Percentiles rank a stretch among this genome's conserved stretches.
phyloP scores from a whole-genome alignment of 1,139 yeast genomes.

The Scheffersomyces insectosa region DNA sequence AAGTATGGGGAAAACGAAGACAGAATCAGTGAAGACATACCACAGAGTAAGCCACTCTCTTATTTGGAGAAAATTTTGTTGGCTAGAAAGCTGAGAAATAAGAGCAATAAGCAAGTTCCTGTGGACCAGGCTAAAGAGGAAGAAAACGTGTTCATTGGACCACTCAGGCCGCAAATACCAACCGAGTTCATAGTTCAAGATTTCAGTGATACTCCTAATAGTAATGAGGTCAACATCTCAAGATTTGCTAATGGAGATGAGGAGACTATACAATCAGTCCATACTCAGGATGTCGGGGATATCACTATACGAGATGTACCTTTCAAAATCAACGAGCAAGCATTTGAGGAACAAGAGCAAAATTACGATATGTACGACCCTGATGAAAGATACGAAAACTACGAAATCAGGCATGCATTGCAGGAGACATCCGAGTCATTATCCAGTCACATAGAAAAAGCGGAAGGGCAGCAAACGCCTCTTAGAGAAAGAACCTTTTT shows the following conservation, averaged over 20 bases:
- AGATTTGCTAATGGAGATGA: too few relatives aligned
- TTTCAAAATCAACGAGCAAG: neutral
- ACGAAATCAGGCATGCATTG: neutral
- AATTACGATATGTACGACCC: neutral
- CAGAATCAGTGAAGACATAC: neutral
- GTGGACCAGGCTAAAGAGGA: neutral
- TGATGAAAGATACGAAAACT: slow-evolving; percentile 1
- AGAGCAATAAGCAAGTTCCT: neutral
- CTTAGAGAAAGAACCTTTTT: neutral
- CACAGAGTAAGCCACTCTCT: slow-evolving; percentile 13
- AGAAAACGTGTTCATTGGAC: too few relatives aligned
- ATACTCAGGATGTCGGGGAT: neutral
- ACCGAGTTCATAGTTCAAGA: neutral
- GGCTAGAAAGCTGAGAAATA: slow-evolving; percentile 10
- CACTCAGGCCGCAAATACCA: neutral
- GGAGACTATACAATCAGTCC: too few relatives aligned
- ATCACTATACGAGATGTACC: neutral
- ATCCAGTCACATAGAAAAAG: neutral
- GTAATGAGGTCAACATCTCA: neutral
- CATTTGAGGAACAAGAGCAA: neutral
- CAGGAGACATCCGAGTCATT: neutral
- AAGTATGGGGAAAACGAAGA: neutral
- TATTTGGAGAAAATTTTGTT: slow-evolving; percentile 33
- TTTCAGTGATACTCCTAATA: neutral
- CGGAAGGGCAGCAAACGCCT: neutral